A percentile compares a stretch with the other conserved stretches of the same genome.
phyloP scores from a whole-genome alignment of 2,329 filamentous ascomycete species.

The Fusarium secorum region DNA sequence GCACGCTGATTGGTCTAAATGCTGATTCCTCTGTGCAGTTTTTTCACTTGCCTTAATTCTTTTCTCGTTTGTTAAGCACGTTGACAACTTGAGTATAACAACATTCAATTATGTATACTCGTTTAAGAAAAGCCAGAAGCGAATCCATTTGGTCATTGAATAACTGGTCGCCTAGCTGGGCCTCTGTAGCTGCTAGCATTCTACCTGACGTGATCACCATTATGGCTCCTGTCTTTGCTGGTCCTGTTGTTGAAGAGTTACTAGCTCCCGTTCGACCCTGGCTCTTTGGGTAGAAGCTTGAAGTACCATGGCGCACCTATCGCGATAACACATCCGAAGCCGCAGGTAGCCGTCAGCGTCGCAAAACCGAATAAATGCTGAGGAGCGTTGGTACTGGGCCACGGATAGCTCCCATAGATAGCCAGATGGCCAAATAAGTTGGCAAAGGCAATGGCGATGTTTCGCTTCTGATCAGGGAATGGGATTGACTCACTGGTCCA shows the following conservation, averaged over 20 bases:
- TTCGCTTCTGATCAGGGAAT: slow-evolving; percentile 4
- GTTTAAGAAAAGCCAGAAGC: rapidly evolving
- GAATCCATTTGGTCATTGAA: rapidly evolving
- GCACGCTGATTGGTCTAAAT: neutral
- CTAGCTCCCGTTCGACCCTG: neutral
- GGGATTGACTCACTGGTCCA: slow-evolving; percentile 12
- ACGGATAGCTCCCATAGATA: slow-evolving; percentile 11
- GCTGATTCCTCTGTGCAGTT: neutral
- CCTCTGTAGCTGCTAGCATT: rapidly evolving
- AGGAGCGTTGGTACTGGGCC: slow-evolving; percentile 43
- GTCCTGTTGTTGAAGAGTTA: neutral
- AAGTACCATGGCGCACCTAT: neutral
- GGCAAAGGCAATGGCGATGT: slow-evolving; percentile 6
- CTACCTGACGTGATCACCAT: neutral
- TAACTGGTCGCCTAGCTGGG: neutral
- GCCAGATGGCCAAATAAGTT: slow-evolving; percentile 15
- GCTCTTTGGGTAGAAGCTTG: neutral
- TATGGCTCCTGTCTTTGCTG: neutral
- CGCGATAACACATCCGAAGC: neutral
- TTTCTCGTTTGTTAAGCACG: rapidly evolving
- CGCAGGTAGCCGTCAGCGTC: neutral
- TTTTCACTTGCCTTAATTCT: neutral
- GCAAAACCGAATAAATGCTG: slow-evolving; percentile 42
- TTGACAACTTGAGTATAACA: rapidly evolving
- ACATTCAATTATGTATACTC: neutral